These are phyloP conservation scores for Ceratopteris richardii DNA, from an alignment of 75 land plant species.

Conservation along the genomic window DNA sequence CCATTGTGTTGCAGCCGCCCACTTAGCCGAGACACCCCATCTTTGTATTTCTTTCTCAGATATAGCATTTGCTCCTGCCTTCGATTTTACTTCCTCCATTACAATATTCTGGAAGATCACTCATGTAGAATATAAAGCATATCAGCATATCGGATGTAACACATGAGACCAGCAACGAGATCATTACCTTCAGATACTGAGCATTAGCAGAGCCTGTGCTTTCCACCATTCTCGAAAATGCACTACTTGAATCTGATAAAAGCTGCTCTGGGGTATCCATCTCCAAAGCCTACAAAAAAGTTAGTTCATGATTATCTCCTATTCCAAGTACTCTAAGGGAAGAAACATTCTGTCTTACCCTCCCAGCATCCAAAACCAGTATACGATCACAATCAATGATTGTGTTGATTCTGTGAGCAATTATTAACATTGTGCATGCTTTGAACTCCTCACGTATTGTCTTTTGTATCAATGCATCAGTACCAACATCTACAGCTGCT, in stretches of 20 bases:
- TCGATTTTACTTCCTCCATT: constrained; percentile 40
- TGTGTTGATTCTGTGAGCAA: constrained; percentile 93
- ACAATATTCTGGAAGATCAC: constrained; percentile 40
- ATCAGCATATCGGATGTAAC: background rate
- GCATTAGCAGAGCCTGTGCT: constrained; percentile 98
- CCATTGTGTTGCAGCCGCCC: constrained; percentile 89
- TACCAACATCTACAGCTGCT: constrained; percentile 98
- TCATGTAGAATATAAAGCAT: background rate
- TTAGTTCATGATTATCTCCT: too few relatives aligned
- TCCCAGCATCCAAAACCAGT: constrained; percentile 78
- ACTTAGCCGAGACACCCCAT: constrained; percentile 79
- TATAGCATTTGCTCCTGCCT: constrained; percentile 17
- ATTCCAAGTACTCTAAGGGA: too few relatives aligned
- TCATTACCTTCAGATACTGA: constrained; percentile 52
- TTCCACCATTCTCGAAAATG: constrained; percentile 87
- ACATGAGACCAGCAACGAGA: background rate
- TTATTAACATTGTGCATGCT: constrained; percentile 95
- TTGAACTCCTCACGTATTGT: constrained; percentile 96
- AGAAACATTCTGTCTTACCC: constrained; percentile 32
- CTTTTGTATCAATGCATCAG: constrained; percentile 92
- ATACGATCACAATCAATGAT: constrained; percentile 90
- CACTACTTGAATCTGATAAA: constrained; percentile 53
- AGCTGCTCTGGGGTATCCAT: constrained; percentile 70
- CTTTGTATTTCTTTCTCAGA: constrained; percentile 36
- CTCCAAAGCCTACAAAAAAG: constrained; percentile 53